A percentile compares a stretch with the other conserved stretches of the same genome.
Conservation (phyloP, 768 basidiomycete genomes). For the Mycena chlorophos region DNA sequence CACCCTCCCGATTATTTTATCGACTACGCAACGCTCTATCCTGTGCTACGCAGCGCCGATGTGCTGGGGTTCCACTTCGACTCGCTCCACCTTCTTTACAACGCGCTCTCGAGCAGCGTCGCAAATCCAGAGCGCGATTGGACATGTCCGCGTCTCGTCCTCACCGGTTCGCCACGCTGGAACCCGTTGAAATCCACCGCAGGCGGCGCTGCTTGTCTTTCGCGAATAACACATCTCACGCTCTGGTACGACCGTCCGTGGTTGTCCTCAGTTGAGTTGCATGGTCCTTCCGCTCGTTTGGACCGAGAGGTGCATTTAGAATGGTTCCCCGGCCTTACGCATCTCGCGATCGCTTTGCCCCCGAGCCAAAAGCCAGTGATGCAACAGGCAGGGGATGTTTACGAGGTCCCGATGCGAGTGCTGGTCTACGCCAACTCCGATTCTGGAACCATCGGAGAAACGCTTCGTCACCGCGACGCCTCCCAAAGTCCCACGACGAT, state of each 20-base stretch:
- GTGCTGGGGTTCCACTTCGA: conserved; percentile 34
- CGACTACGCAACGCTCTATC: conserved; percentile 27
- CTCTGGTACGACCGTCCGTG: conserved; percentile 27
- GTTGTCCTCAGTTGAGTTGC: not conserved
- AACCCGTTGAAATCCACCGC: conserved; percentile 30
- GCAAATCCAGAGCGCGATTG: conserved; percentile 20
- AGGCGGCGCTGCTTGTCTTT: conserved; percentile 36
- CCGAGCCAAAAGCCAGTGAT: not conserved
- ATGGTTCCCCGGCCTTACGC: conserved; percentile 32
- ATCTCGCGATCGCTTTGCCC: conserved; percentile 35
- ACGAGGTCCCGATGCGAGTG: conserved; percentile 3
- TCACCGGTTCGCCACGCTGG: conserved; percentile 37
- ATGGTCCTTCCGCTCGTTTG: conserved; percentile 22
- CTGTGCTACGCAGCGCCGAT: conserved; percentile 31
- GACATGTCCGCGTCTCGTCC: conserved; percentile 32
- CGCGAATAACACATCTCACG: conserved; percentile 38
- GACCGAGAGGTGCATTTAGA: conserved; percentile 33
- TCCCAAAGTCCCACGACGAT: not conserved
- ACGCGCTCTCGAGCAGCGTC: conserved; percentile 27
- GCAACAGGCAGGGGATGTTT: not conserved
- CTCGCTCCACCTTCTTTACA: conserved; percentile 37
- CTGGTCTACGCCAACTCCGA: conserved; percentile 3
- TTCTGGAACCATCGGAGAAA: not conserved
- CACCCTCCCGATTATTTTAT: conserved; percentile 14
- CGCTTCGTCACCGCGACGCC: not conserved